Percentiles rank a stretch among this genome's conserved stretches.
phyloP scores from a whole-genome alignment of 257 asterid genomes.

The Rubia yunnanensis region DNA sequence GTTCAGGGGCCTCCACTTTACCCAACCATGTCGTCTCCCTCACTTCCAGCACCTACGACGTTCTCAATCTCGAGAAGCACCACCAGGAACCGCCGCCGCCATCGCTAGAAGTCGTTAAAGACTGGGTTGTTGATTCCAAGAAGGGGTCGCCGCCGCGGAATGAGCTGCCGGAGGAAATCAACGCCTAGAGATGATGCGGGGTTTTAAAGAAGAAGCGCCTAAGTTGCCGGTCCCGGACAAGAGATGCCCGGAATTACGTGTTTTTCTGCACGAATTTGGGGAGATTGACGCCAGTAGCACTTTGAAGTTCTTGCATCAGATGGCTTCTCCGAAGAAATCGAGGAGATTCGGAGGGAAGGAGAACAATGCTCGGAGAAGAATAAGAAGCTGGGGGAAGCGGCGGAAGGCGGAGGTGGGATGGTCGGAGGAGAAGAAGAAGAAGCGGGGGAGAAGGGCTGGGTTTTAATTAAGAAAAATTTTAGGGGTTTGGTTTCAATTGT shows the following conservation, averaged over 20 bases:
- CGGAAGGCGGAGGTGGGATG: too few relatives aligned
- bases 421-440: too few relatives aligned
- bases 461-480: too few relatives aligned
- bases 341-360: slow-evolving; percentile 66
- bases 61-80: slow-evolving; percentile 49
- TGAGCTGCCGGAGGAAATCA: slow-evolving; percentile 67
- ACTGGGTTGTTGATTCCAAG: slow-evolving; percentile 12
- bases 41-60: slow-evolving; percentile 86
- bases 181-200: slow-evolving; percentile 92
- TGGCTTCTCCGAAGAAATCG: slow-evolving; percentile 58
- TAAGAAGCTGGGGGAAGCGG: too few relatives aligned
- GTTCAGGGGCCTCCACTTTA: too few relatives aligned
- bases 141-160: slow-evolving; percentile 36
- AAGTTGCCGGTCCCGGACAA: slow-evolving; percentile 25
- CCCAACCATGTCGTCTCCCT: slow-evolving; percentile 70
- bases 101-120: too few relatives aligned
- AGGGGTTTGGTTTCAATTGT: too few relatives aligned
- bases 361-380: too few relatives aligned
- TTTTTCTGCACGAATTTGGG: slow-evolving; percentile 27
- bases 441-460: too few relatives aligned
- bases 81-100: neutral
- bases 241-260: slow-evolving; percentile 50
- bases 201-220: slow-evolving; percentile 52
- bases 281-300: slow-evolving; percentile 54
- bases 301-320: slow-evolving; percentile 51